Evolutionary conservation across 257 asterid genomes (phyloP), one percentile per base, ranked within the genome.

Genomic region (Haberlea rhodopensis): DNA sequence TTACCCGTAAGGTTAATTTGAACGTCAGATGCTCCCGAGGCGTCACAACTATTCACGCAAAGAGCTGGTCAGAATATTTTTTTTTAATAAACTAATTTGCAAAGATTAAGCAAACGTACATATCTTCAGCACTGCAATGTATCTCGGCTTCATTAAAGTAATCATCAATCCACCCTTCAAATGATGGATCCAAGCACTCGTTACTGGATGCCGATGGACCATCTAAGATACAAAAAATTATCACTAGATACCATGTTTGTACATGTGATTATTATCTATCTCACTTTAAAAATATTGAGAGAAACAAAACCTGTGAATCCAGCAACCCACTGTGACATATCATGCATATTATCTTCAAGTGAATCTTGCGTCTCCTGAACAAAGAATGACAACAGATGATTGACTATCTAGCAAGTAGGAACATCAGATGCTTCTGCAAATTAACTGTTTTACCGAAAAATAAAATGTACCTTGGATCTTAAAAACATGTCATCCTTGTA

Each of bases 391-490:
- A 23, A 73, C 25, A 25, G 9, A 22, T 43, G 53, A 55, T 31
- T 43, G 20, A 34, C 49, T 20, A 7, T 9, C 20, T 19, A 27
- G 34, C 22, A 29, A 20, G 25, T 19, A 22, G 25, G 65, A 11
- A 60, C 29, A 70, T 62, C 25, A 43, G 19, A 15, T 43, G 49
- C 19, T 43, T 18, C 49, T 3, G 49, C 49, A 43, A 43, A 34
- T 34, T 37, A 3, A 43, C 49, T 15, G 7, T 13, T 43, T 43
- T 37, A 37, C 49, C 49, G 5, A 43, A 43, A 4, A n/a, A n/a
- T n/a, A n/a, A 43, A 3, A 43, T 43, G 19, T 43, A 92, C 98
- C 95, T 82, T 77, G 2, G 97, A 87, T 75, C 83, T 80, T 71
- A 89, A 75, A 67, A 82, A 76, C 53, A 79, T 73, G 27, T 80